A percentile compares a stretch with the other conserved stretches of the same genome.
phyloP scores from a whole-genome alignment of 306 rosid species.

The Prunus kanzakura region DNA sequence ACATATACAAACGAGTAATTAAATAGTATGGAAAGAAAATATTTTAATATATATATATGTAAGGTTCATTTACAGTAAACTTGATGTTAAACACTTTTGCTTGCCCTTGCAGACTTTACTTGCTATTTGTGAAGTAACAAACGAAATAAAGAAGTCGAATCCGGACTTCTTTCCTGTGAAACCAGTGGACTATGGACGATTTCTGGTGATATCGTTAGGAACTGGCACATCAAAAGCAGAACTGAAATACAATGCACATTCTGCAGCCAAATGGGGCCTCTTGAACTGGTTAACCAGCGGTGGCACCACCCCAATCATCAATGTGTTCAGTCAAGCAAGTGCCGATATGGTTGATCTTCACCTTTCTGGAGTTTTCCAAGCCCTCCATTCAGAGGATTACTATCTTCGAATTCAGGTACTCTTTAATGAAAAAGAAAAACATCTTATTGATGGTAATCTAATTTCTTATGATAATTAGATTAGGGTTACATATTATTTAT shows the following conservation, averaged over 20 bases:
- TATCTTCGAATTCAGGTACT: slow-evolving; percentile 27
- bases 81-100: neutral
- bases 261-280: slow-evolving; percentile 51
- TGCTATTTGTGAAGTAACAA: slow-evolving; percentile 44
- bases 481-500: neutral
- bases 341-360: slow-evolving; percentile 5
- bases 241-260: slow-evolving; percentile 22
- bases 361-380: slow-evolving; percentile 16
- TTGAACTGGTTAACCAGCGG: slow-evolving; percentile 36
- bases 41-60: neutral
- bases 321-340: slow-evolving; percentile 23
- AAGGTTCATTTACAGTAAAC: neutral
- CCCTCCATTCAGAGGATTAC: neutral
- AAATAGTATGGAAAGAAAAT: neutral
- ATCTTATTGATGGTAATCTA: neutral
- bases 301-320: slow-evolving; percentile 41
- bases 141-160: slow-evolving; percentile 7
- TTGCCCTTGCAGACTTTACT: slow-evolving; percentile 32
- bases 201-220: slow-evolving; percentile 51
- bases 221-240: slow-evolving; percentile 46
- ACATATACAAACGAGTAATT: too few relatives aligned
- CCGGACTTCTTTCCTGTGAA: slow-evolving; percentile 12
- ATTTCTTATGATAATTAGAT: neutral
- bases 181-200: slow-evolving; percentile 26
- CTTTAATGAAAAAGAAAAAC: too few relatives aligned